A percentile compares a stretch with the other conserved stretches of the same genome.
phyloP scores from a whole-genome alignment of 139 green algal species.

The Closterium sp. region DNA sequence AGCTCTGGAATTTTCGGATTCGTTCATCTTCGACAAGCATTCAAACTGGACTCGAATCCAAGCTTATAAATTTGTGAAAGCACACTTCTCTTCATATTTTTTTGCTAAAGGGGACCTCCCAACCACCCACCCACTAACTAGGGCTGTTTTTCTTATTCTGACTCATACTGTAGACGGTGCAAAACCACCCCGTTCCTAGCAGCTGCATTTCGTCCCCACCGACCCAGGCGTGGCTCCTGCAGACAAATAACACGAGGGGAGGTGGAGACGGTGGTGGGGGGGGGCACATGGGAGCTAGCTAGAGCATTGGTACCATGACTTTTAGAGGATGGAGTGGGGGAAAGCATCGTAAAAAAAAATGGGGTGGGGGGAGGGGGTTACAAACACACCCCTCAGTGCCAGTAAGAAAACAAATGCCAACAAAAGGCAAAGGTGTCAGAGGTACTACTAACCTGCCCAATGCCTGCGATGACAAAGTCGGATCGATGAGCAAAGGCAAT shows the following conservation, averaged over 20 bases:
- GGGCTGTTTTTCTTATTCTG: not conserved
- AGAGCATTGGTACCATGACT: not conserved
- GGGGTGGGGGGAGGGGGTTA: not conserved
- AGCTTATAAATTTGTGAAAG: not conserved
- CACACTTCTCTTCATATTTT: not conserved
- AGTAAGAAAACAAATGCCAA: too few species aligned
- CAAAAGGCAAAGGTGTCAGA: too few species aligned
- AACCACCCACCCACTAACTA: not conserved
- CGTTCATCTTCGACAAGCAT: not conserved
- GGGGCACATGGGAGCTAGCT: not conserved
- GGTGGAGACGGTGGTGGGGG: too few species aligned
- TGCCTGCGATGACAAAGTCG: slow-evolving; percentile 75
- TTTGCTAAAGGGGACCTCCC: not conserved
- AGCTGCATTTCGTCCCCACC: slow-evolving; percentile 72
- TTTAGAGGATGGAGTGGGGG: not conserved
- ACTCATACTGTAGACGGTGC: not conserved
- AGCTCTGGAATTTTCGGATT: slow-evolving; percentile 5
- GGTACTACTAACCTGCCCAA: slow-evolving; percentile 68
- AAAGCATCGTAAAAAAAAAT: not conserved
- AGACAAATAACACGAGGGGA: not conserved
- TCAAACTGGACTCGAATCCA: slow-evolving; percentile 3
- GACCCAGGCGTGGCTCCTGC: slow-evolving; percentile 88
- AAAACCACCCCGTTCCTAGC: slow-evolving; percentile 85
- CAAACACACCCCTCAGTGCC: not conserved
- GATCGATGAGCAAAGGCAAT: not conserved